phyloP scores from a whole-genome alignment of 2,329 filamentous ascomycete species.

The Cercospora brassicicola region DNA sequence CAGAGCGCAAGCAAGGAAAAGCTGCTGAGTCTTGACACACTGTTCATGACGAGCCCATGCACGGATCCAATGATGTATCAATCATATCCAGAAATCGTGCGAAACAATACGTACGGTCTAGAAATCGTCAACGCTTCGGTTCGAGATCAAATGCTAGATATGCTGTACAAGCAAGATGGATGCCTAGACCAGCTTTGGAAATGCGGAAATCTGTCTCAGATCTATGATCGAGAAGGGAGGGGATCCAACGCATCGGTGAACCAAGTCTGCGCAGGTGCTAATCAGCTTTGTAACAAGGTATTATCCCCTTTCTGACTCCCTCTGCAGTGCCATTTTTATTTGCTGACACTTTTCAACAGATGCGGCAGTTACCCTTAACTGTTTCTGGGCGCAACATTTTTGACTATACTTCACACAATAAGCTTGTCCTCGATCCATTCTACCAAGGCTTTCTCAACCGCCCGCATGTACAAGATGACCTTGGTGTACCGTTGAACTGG shows the following conservation, averaged over 20 bases:
- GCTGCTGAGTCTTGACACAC: conserved; percentile 51
- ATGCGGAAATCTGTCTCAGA: conserved; percentile 44
- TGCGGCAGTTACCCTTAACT: not conserved
- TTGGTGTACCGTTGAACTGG: conserved; percentile 62
- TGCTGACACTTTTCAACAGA: conserved; percentile 19
- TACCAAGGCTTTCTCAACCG: conserved; percentile 55
- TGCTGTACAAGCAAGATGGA: conserved; percentile 53
- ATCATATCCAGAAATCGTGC: conserved; percentile 52
- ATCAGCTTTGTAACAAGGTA: conserved; percentile 46
- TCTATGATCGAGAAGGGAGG: conserved; percentile 53
- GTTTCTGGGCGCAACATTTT: conserved; percentile 50
- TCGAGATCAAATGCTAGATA: conserved; percentile 55
- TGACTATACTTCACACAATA: conserved; percentile 44
- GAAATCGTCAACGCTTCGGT: conserved; percentile 57
- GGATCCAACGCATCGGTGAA: conserved; percentile 42
- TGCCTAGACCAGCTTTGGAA: conserved; percentile 55
- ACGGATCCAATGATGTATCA: conserved; percentile 53
- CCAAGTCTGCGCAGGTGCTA: conserved; percentile 47
- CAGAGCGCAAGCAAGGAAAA: conserved; percentile 46
- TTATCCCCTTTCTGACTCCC: not conserved
- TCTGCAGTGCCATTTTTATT: not conserved
- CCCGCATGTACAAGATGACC: conserved; percentile 54
- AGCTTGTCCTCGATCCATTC: conserved; percentile 40
- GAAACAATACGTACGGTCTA: conserved; percentile 60
- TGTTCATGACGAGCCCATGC: conserved; percentile 55